Evolutionary conservation across 306 rosid genomes (phyloP).

Genomic region (Castanea crenata): DNA sequence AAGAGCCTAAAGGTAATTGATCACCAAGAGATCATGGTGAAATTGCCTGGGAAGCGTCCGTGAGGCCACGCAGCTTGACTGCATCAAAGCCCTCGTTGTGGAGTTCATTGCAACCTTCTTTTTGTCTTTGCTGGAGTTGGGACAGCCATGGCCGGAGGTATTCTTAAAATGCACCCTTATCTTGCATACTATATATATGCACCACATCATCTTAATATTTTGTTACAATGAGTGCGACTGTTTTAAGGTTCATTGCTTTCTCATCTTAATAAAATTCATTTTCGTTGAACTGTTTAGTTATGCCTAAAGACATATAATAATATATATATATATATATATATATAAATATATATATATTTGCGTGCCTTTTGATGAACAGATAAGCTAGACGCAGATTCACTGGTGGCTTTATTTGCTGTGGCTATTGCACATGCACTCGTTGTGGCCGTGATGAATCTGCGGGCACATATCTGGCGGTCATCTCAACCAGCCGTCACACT

Average conservation of each 20-base stretch:
- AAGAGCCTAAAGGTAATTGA: neutral
- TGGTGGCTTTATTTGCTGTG: constrained; percentile 57
- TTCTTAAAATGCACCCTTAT: neutral
- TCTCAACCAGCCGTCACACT: constrained; percentile 82
- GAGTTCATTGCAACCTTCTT: constrained; percentile 83
- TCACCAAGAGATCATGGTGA: constrained; percentile 38
- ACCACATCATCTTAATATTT: no score
- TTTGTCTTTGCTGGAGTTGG: constrained; percentile 87
- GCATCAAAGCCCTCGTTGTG: constrained; percentile 70
- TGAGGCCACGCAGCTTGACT: constrained; percentile 65
- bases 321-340: no score
- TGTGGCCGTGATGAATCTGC: constrained; percentile 81
- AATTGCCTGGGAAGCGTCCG: constrained; percentile 50
- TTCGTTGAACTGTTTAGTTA: neutral
- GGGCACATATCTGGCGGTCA: constrained; percentile 95
- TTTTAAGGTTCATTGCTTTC: no score
- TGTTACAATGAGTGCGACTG: no score
- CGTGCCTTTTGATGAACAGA: constrained; percentile 30
- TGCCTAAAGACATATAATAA: neutral
- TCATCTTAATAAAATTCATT: no score
- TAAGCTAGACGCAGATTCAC: constrained; percentile 49
- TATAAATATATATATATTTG: no score
- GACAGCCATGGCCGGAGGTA: constrained; percentile 71
- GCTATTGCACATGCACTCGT: constrained; percentile 76
- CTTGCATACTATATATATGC: no score